phyloP scores from a whole-genome alignment of 2,329 filamentous ascomycete species.

The Paecilomyces variotii region DNA sequence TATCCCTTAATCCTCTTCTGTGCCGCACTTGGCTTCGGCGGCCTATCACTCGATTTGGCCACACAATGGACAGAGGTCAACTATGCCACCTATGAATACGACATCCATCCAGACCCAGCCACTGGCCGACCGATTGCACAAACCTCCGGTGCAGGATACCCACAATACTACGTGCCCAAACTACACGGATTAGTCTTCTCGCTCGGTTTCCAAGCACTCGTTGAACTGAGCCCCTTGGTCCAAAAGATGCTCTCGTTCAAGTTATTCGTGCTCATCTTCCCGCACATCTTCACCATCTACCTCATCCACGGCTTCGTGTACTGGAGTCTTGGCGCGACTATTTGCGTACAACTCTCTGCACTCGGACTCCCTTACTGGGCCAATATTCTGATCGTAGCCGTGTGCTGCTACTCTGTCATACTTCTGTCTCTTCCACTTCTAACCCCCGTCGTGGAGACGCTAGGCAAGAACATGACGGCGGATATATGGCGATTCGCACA shows the following conservation, averaged over 20 bases:
- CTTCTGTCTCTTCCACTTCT: slow-evolving; percentile 12
- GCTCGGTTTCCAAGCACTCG: slow-evolving; percentile 23
- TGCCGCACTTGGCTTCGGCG: slow-evolving; percentile 19
- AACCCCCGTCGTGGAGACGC: slow-evolving; percentile 13
- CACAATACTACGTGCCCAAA: slow-evolving; percentile 37
- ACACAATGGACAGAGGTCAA: slow-evolving; percentile 30
- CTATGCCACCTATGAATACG: slow-evolving; percentile 33
- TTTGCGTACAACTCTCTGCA: slow-evolving; percentile 10
- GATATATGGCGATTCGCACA: slow-evolving; percentile 9
- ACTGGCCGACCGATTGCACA: slow-evolving; percentile 31
- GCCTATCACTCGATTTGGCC: slow-evolving; percentile 30
- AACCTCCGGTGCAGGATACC: slow-evolving; percentile 29
- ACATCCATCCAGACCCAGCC: slow-evolving; percentile 35
- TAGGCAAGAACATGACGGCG: slow-evolving; percentile 9
- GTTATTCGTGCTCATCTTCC: slow-evolving; percentile 36
- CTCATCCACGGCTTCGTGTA: slow-evolving; percentile 37
- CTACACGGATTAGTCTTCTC: slow-evolving; percentile 37
- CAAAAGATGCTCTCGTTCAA: slow-evolving; percentile 36
- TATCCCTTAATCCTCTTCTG: slow-evolving; percentile 29
- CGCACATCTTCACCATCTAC: slow-evolving; percentile 44
- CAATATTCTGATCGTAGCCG: slow-evolving; percentile 11
- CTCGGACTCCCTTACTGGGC: slow-evolving; percentile 17
- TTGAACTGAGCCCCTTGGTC: slow-evolving; percentile 28
- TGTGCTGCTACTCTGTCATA: slow-evolving; percentile 11
- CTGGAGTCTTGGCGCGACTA: slow-evolving; percentile 19